These are phyloP conservation scores for Nitzschia palea DNA, from an alignment of 108 stramenopile genomes.

Conservation along the genomic window DNA sequence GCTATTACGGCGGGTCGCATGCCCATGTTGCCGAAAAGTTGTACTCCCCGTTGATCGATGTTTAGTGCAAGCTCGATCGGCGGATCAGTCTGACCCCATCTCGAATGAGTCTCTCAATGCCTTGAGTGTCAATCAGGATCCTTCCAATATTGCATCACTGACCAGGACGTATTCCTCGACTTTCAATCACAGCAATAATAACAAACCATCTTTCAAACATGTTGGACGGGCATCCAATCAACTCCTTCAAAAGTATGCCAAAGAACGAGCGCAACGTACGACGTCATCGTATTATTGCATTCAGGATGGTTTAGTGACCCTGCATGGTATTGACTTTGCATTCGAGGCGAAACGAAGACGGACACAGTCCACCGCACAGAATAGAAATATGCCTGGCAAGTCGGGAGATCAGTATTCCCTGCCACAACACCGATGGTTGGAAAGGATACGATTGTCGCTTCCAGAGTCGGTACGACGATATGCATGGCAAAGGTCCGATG, in stretches of 20 bases:
- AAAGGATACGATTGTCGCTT: no score
- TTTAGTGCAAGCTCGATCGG: not conserved
- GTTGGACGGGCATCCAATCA: not conserved
- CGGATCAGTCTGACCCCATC: no score
- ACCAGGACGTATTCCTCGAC: not conserved
- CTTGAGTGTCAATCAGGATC: no score
- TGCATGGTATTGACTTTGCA: slow-evolving; percentile 12
- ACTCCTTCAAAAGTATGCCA: not conserved
- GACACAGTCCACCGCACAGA: no score
- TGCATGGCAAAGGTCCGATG: no score
- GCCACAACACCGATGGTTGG: no score
- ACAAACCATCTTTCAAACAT: not conserved
- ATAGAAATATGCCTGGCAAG: no score
- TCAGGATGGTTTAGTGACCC: slow-evolving; percentile 2
- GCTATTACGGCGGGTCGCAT: slow-evolving; percentile 40
- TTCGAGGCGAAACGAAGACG: no score
- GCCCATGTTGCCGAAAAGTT: slow-evolving; percentile 48
- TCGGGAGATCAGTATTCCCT: no score
- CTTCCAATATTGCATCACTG: not conserved
- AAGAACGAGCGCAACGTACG: not conserved
- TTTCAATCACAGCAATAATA: not conserved
- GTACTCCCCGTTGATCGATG: slow-evolving; percentile 40
- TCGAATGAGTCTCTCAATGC: no score
- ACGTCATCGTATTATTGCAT: slow-evolving; percentile 27
- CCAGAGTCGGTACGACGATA: no score